Conservation (phyloP, 1,284 basidiomycete species). For the Flammula alnicola region DNA sequence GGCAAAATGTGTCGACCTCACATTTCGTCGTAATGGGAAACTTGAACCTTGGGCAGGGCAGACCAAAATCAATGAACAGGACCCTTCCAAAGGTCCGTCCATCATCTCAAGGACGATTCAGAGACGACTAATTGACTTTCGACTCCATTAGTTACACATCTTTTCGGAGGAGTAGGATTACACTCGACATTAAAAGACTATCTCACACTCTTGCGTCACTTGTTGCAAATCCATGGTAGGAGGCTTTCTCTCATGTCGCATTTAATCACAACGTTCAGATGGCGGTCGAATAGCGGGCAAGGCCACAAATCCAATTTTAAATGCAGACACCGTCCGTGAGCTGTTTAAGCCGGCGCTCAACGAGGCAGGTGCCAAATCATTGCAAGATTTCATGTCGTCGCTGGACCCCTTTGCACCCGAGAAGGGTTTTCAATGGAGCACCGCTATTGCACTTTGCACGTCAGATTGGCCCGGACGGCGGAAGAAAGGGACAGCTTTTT, state of each 20-base stretch:
- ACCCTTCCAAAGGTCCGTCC: conserved; percentile 30
- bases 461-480: conserved; percentile 27
- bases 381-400: conserved; percentile 9
- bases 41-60: conserved; percentile 26
- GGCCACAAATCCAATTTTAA: conserved; percentile 28
- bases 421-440: conserved; percentile 18
- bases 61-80: conserved; percentile 22
- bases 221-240: conserved; percentile 21
- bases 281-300: conserved; percentile 17
- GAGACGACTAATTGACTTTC: background rate
- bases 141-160: conserved; percentile 9
- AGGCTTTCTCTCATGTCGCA: background rate
- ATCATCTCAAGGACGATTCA: background rate
- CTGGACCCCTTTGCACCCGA: background rate
- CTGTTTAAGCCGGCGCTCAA: conserved; percentile 28
- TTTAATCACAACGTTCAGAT: background rate
- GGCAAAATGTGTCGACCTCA: conserved; percentile 24
- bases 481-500: conserved; percentile 29
- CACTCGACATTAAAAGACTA: conserved; percentile 34
- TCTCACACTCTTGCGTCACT: conserved; percentile 24
- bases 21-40: conserved; percentile 28
- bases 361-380: conserved; percentile 17
- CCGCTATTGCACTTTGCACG: conserved; percentile 23
- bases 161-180: conserved; percentile 27
- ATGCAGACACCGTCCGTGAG: conserved; percentile 20